Conservation (phyloP, 306 rosid species). For the Coriaria nepalensis region DNA sequence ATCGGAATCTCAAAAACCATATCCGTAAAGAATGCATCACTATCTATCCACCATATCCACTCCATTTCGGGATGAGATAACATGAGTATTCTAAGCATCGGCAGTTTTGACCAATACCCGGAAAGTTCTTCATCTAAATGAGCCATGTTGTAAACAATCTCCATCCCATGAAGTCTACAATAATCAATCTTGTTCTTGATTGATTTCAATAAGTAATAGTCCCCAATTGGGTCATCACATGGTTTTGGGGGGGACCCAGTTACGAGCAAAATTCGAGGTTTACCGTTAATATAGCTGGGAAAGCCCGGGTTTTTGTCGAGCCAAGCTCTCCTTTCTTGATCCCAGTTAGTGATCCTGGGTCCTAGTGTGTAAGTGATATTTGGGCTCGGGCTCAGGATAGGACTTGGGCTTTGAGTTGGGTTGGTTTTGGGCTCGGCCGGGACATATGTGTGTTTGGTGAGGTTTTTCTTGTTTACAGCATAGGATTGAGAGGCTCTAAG, state of each 20-base stretch:
- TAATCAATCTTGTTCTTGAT: slow-evolving; percentile 87
- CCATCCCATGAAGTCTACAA: slow-evolving; percentile 88
- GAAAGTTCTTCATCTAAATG: slow-evolving; percentile 81
- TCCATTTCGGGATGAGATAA: slow-evolving; percentile 83
- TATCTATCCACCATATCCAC: slow-evolving; percentile 99
- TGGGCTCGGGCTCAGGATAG: slow-evolving; percentile 23
- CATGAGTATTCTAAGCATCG: slow-evolving; percentile 65
- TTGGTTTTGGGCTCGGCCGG: slow-evolving; percentile 52
- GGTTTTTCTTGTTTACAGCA: slow-evolving; percentile 40
- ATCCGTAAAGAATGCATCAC: slow-evolving; percentile 83
- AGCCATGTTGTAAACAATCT: slow-evolving; percentile 79
- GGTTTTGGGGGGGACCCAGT: slow-evolving; percentile 90
- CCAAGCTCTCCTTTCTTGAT: slow-evolving; percentile 42
- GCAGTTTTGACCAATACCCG: slow-evolving; percentile 91
- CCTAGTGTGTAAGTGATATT: slow-evolving; percentile 61
- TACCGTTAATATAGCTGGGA: slow-evolving; percentile 47
- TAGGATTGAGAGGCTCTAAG: slow-evolving; percentile 47
- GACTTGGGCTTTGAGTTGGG: too few relatives aligned
- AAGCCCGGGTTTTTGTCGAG: slow-evolving; percentile 44
- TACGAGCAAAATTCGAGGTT: slow-evolving; percentile 58
- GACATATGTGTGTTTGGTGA: slow-evolving; percentile 61
- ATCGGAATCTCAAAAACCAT: slow-evolving; percentile 71
- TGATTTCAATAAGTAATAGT: slow-evolving; percentile 60
- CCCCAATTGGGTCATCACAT: slow-evolving; percentile 84
- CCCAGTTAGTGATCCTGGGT: slow-evolving; percentile 57